phyloP scores from a whole-genome alignment of 345 rosid species.

The Bretschneidera sinensis region DNA sequence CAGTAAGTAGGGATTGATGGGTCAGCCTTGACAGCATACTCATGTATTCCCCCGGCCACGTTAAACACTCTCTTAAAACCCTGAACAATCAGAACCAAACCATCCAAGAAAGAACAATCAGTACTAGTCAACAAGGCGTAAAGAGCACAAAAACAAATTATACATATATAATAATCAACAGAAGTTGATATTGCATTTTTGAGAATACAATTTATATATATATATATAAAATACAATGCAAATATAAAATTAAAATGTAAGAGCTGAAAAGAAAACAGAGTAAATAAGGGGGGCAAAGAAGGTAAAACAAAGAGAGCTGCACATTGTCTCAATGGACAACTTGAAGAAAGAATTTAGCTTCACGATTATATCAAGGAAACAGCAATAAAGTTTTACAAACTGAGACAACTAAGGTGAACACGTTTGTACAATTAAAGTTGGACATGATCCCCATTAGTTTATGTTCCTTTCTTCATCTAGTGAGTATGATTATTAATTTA shows the following conservation, averaged over 20 bases:
- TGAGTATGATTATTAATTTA: too few species aligned
- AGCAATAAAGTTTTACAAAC: too few species aligned
- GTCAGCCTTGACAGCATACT: slow-evolving; percentile 65
- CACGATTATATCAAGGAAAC: too few species aligned
- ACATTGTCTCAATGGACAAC: not conserved
- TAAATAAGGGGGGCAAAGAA: not conserved
- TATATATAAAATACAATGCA: not conserved
- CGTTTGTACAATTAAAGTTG: too few species aligned
- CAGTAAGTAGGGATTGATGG: slow-evolving; percentile 77
- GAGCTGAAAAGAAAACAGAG: not conserved
- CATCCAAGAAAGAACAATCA: not conserved
- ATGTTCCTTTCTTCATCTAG: too few species aligned
- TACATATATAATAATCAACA: too few species aligned
- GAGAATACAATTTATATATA: too few species aligned
- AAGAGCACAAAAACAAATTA: not conserved
- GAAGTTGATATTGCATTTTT: not conserved
- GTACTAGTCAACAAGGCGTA: not conserved
- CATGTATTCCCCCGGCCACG: slow-evolving; percentile 78
- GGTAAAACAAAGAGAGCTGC: not conserved
- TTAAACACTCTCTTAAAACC: slow-evolving; percentile 77
- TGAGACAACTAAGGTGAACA: too few species aligned
- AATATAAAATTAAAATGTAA: too few species aligned
- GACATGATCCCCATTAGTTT: too few species aligned
- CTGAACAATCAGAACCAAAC: slow-evolving; percentile 31
- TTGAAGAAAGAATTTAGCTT: too few species aligned